These are phyloP conservation scores for Plasmopara viticola DNA, from an alignment of 352 stramenopile genomes.

Conservation along the genomic window DNA sequence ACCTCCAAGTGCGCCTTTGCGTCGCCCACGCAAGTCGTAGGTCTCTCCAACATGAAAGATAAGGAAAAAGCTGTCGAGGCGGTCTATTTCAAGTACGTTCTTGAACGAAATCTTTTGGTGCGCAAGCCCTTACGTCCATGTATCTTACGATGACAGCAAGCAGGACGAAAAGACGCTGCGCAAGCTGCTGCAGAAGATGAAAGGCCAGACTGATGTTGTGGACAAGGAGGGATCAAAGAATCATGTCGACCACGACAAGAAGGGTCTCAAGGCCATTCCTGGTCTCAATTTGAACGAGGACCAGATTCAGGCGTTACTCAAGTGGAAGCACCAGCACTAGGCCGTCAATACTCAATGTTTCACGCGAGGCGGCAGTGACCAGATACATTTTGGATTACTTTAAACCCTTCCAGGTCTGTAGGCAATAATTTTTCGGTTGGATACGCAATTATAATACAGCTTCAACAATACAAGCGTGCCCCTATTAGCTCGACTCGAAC, in stretches of 20 bases:
- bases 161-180: conserved; percentile 81
- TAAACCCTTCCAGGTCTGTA: too few relatives aligned
- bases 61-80: conserved; percentile 76
- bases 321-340: conserved; percentile 88
- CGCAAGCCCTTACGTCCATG: conserved; percentile 4
- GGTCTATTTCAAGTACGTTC: conserved; percentile 80
- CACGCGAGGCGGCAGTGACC: neutral
- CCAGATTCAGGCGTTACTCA: conserved; percentile 73
- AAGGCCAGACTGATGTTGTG: conserved; percentile 65
- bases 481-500: conserved; percentile 41
- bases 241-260: conserved; percentile 73
- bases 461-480: neutral
- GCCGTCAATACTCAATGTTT: neutral
- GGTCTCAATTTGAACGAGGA: conserved; percentile 60
- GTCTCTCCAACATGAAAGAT: conserved; percentile 43
- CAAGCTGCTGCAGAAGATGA: conserved; percentile 86
- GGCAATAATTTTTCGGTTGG: too few relatives aligned
- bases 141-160: conserved; percentile 46
- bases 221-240: conserved; percentile 57
- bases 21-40: conserved; percentile 39
- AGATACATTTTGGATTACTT: neutral
- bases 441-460: neutral
- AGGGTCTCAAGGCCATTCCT: conserved; percentile 57
- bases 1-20: conserved; percentile 45
- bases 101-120: conserved; percentile 6